Conservation (phyloP, 345 rosid species). For the Aquilaria yunnanensis region DNA sequence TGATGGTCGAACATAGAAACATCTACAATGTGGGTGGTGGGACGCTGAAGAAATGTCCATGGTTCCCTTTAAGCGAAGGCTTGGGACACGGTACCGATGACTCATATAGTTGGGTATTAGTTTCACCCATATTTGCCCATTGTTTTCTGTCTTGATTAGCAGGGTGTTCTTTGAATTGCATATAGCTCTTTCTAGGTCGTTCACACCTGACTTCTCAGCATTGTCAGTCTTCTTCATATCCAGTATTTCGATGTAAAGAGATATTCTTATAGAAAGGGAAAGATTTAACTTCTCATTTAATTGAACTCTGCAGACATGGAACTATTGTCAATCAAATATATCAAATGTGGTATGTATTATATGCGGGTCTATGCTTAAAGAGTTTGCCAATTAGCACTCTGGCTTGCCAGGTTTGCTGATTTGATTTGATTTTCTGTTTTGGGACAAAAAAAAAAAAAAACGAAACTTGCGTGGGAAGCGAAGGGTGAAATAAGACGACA, state of each 20-base stretch:
- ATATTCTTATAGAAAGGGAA: too few species aligned
- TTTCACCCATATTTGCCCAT: slow-evolving; percentile 7
- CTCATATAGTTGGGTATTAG: slow-evolving; percentile 4
- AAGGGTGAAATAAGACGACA: background rate
- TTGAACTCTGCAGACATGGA: too few species aligned
- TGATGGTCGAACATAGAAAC: slow-evolving; percentile 33
- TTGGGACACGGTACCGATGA: slow-evolving; percentile 1
- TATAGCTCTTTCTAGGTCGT: slow-evolving; percentile 11
- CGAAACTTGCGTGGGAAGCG: background rate
- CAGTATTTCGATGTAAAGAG: background rate
- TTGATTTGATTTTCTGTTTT: background rate
- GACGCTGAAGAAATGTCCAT: slow-evolving; percentile 22
- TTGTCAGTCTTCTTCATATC: background rate
- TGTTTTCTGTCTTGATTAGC: background rate
- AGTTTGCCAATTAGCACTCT: too few species aligned
- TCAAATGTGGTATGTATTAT: too few species aligned
- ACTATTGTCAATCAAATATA: too few species aligned
- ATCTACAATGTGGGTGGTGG: slow-evolving; percentile 58
- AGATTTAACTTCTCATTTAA: too few species aligned
- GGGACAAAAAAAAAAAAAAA: background rate
- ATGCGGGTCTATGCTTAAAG: too few species aligned
- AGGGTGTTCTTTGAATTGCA: slow-evolving; percentile 13
- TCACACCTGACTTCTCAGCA: slow-evolving; percentile 1
- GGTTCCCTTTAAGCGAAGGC: slow-evolving; percentile 9
- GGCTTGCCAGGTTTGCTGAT: background rate